Evolutionary conservation across 352 stramenopile genomes (phyloP).

Genomic region (Saprolegnia parasitica): DNA sequence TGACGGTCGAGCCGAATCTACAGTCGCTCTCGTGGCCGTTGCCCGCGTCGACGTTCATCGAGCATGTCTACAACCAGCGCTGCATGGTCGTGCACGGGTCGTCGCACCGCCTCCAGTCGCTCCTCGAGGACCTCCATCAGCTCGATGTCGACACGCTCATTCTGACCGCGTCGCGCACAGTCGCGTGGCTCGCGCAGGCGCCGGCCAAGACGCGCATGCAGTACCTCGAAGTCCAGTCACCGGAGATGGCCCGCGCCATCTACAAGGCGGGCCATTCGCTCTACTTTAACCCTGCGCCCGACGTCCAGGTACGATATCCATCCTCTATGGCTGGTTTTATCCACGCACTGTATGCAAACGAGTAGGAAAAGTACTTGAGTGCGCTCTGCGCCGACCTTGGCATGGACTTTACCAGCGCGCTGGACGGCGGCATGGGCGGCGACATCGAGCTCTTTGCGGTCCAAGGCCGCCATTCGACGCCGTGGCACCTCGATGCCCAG

Average conservation of each 20-base stretch:
- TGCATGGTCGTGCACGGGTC: conserved; percentile 14
- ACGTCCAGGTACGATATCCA: neutral
- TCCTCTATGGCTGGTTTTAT: neutral
- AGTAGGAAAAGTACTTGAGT: conserved; percentile 1
- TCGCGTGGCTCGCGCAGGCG: conserved; percentile 19
- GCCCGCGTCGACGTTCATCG: conserved; percentile 1
- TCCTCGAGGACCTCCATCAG: conserved; percentile 9
- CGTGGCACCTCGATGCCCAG: conserved; percentile 18
- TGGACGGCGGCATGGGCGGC: conserved; percentile 12
- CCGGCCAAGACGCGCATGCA: neutral
- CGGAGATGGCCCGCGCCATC: conserved; percentile 7
- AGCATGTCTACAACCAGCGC: conserved; percentile 8
- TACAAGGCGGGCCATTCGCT: conserved; percentile 16
- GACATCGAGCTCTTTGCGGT: conserved; percentile 24
- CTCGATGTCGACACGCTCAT: conserved; percentile 13
- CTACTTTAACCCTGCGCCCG: conserved; percentile 23
- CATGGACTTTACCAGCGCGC: conserved; percentile 19
- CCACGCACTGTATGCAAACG: neutral
- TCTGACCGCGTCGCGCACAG: conserved; percentile 12
- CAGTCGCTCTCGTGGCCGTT: conserved; percentile 16
- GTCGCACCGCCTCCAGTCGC: conserved; percentile 3
- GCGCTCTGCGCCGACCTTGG: conserved; percentile 13
- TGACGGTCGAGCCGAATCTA: conserved; percentile 12
- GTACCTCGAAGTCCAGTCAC: conserved; percentile 15
- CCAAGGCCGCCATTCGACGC: neutral